phyloP scores from a whole-genome alignment of 805 yeast genomes.

The Candida awuae region DNA sequence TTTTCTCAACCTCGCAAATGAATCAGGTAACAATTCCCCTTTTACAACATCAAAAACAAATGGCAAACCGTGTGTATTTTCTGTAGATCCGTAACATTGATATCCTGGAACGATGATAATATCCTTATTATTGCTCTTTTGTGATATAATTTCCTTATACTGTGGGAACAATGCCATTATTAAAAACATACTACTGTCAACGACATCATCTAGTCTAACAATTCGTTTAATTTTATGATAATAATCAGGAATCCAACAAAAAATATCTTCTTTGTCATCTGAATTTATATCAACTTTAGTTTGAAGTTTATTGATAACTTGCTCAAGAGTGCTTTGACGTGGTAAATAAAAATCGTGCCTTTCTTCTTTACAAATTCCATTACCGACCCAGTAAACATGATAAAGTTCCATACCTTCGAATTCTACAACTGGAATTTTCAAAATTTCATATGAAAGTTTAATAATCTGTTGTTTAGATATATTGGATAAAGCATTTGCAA shows the following conservation, averaged over 20 bases:
- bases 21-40: slow-evolving; percentile 54
- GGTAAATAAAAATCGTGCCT: slow-evolving; percentile 64
- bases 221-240: slow-evolving; percentile 25
- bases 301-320: slow-evolving; percentile 48
- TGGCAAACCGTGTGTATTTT: slow-evolving; percentile 71
- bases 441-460: slow-evolving; percentile 62
- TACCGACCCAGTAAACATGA: slow-evolving; percentile 63
- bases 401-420: slow-evolving; percentile 68
- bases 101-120: slow-evolving; percentile 49
- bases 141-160: slow-evolving; percentile 16
- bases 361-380: slow-evolving; percentile 63
- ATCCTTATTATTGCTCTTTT: slow-evolving; percentile 21
- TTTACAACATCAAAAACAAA: slow-evolving; percentile 67
- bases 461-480: slow-evolving; percentile 37
- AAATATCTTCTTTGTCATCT: slow-evolving; percentile 37
- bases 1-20: slow-evolving; percentile 59
- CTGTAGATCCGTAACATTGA: slow-evolving; percentile 68
- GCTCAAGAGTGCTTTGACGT: slow-evolving; percentile 45
- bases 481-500: slow-evolving; percentile 31
- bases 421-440: slow-evolving; percentile 67
- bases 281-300: slow-evolving; percentile 45
- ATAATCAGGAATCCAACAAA: slow-evolving; percentile 48
- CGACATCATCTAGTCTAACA: slow-evolving; percentile 29
- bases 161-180: slow-evolving; percentile 42
- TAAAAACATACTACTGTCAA: slow-evolving; percentile 35